Evolutionary conservation across 257 asterid species (phyloP), one percentile per base, ranked within the genome.

Genomic region (Nicotiana knightiana): DNA sequence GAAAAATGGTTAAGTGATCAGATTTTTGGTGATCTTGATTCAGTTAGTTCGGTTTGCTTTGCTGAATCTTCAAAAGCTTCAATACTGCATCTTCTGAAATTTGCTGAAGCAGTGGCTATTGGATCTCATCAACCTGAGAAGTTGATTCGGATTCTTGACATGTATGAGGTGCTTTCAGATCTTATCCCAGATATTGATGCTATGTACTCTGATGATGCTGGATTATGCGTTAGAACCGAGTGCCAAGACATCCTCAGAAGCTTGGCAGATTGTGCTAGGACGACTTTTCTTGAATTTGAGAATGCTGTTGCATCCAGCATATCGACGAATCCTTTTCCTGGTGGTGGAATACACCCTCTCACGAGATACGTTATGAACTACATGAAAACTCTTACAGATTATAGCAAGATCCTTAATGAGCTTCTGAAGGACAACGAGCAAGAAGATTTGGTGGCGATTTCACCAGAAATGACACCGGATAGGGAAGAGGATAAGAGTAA

Each of bases 311-410:
- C 93, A 21, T 81, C 90, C 9, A 92, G 90, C 58, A 82, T 86
- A 30, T 92, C 99, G 2, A 76, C 86, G 30, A 91, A 82, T 46
- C 84, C 97, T 0, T 93, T 91, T 51, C 86, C 94, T 0, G 95
- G 99, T 0, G 98, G 98, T 13, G 98, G 94, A 33, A 93, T 92
- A 86, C 99, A 93, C 76, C 97, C 88, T 18, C 90, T 95, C 71
- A 93, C 97, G 2, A 85, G 88, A 58, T 96, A 96, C 35, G 97
- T 93, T 10, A 91, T 96, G 98, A 94, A 96, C 53, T 93, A 96
- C 95, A 83, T 90, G 81, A 93, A 71, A 68, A 54, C 89, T 15
- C 93, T 96, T 18, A 90, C 86, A 65, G 97, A 93, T 70, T 95
- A 95, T 87, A 81, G 87, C 68, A 88, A 84, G 62, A 87, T 92